These are phyloP conservation scores for Exophiala oligosperma DNA, from an alignment of 2,329 filamentous ascomycete species.

Conservation along the genomic window DNA sequence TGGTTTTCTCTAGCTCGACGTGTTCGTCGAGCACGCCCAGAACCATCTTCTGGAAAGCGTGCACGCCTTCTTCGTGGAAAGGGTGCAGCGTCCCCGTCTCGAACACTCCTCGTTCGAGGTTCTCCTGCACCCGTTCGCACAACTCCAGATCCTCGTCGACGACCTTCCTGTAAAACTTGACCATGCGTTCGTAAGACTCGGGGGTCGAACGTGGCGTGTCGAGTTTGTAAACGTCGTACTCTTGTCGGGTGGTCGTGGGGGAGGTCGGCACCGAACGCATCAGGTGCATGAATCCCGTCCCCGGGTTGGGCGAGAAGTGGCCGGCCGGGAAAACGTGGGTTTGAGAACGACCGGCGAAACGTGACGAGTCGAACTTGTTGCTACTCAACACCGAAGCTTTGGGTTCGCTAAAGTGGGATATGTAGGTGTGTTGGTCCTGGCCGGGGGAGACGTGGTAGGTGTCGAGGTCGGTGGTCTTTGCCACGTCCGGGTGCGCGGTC, in stretches of 20 bases:
- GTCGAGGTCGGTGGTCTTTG: conserved; percentile 54
- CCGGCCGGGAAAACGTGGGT: conserved; percentile 35
- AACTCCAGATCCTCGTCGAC: conserved; percentile 58
- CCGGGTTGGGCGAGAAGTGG: conserved; percentile 18
- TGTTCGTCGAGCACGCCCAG: conserved; percentile 52
- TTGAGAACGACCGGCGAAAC: conserved; percentile 38
- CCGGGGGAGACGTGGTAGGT: conserved; percentile 56
- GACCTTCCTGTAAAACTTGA: conserved; percentile 61
- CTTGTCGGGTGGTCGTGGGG: conserved; percentile 55
- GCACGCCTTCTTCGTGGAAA: conserved; percentile 58
- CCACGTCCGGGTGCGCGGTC: conserved; percentile 59
- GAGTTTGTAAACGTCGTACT: conserved; percentile 64
- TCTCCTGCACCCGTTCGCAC: conserved; percentile 56
- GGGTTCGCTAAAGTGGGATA: conserved; percentile 46
- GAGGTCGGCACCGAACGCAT: conserved; percentile 53
- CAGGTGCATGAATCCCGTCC: conserved; percentile 15
- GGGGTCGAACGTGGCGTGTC: conserved; percentile 55
- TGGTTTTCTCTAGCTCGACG: conserved; percentile 46
- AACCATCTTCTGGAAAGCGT: conserved; percentile 56
- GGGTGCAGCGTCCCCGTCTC: conserved; percentile 64
- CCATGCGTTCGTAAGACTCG: conserved; percentile 58
- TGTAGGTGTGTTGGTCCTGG: conserved; percentile 53
- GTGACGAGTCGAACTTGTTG: conserved; percentile 33
- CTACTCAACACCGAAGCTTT: conserved; percentile 27
- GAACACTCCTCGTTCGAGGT: conserved; percentile 55